Evolutionary conservation across 306 rosid genomes (phyloP), one percentile per base, ranked within the genome.

Genomic region (Trifolium fragiferum): DNA sequence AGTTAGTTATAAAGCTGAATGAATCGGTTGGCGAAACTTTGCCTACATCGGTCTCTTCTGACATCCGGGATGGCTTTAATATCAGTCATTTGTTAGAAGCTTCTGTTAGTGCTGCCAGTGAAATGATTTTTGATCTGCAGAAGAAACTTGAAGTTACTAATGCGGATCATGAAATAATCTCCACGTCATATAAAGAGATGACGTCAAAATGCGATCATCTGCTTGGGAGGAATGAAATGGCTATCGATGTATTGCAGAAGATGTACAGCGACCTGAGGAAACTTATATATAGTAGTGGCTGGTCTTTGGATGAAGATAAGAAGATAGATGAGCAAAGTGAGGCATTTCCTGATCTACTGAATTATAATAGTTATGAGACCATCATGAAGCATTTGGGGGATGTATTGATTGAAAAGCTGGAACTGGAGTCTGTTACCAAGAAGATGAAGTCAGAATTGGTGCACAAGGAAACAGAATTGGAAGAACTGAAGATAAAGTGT

Each of bases 391-490:
- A 78, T 71, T 61, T 95, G 80, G 90, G 77, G 79, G 83, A 78
- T 65, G 46, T 73, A 58, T 68, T 87, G 72, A 81, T 53, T 19
- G 87, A 81, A 80, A 82, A 83, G 85, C 75, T 72, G 86, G 92
- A 89, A 69, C 86, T 90, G 62, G 87, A 88, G 81, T 86, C 83
- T 78, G 75, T 81, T 61, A 78, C 79, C 81, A 69, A 70, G 66
- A 83, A 86, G 73, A 86, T 87, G 73, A 82, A 88, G 60, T 84
- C 75, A 70, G 93, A 94, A 76, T 83, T 94, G 90, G 76, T 76
- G 71, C 79, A 69, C 33, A 84, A 60, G 83, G 86, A 72, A 68
- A 82, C 75, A 73, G 96, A 92, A 76, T 62, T 87, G 79, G 89
- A 83, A 76, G 96, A 83, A 41, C 73, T 88, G 74, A 85, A 76